phyloP scores from a whole-genome alignment of 306 rosid genomes.

The Vigna radiata region DNA sequence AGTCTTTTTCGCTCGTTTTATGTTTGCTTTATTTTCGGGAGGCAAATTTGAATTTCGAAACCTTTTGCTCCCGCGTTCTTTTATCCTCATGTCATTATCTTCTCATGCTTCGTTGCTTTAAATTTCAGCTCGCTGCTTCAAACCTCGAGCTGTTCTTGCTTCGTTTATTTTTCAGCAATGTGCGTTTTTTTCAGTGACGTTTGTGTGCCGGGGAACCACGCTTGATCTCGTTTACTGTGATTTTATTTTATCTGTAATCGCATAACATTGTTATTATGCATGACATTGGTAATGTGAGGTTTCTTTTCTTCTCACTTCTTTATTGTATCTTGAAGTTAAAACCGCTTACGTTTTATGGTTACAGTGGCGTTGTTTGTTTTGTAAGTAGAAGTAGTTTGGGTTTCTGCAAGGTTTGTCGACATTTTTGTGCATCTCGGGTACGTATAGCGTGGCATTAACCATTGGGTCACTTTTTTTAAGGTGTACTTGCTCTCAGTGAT shows the following conservation, averaged over 20 bases:
- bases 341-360: neutral
- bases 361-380: neutral
- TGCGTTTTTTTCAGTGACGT: conserved; percentile 26
- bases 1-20: neutral
- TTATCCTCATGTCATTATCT: conserved; percentile 26
- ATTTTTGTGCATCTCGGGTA: conserved; percentile 15
- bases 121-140: neutral
- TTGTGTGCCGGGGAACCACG: conserved; percentile 17
- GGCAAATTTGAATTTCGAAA: conserved; percentile 20
- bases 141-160: conserved; percentile 35
- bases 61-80: neutral
- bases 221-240: conserved; percentile 14
- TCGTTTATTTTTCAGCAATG: conserved; percentile 37
- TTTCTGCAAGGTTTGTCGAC: conserved; percentile 20
- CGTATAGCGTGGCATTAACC: conserved; percentile 11
- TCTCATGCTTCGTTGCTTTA: conserved; percentile 11
- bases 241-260: neutral
- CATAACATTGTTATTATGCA: neutral
- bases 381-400: conserved; percentile 17
- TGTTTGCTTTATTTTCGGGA: neutral
- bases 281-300: neutral
- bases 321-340: neutral
- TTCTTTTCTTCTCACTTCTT: neutral
- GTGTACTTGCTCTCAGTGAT: conserved; percentile 12
- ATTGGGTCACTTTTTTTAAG: conserved; percentile 20